Base-by-base conservation (phyloP, 371 early-diverging fungal species). In the Actinomucor elegans region DNA sequence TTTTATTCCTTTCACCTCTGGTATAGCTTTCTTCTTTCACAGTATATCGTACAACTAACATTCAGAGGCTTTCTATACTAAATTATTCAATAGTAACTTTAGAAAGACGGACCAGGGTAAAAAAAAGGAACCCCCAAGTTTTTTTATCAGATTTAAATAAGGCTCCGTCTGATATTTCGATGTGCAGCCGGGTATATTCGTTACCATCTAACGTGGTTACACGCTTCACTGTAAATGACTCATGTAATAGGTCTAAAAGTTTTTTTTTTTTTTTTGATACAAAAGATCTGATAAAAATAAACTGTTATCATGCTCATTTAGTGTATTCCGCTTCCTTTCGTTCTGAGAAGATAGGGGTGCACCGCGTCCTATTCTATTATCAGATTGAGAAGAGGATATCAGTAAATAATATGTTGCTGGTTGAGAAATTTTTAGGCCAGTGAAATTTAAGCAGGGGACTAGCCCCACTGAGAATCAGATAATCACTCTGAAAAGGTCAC, bases 401-500 rank as follows among this genome's bases (percentile, higher is more conserved):
- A n/a, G n/a, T n/a, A n/a, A n/a, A n/a, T n/a, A n/a, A n/a, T 40
- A 41, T 55, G 8, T 17, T 11, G 14, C 17, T 15, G 9, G 11
- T 29, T 33, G 2, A n/a, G 1, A 9, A 3, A 27, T 48, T 26
- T 23, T 34, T 40, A 26, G 36, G 33, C 23, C 34, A 48, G 35
- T 34, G 1, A 20, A 28, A 26, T 34, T 29, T 34, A 43, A 43
- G 35, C 52, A 52, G 33, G 52, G 50, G 32, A 21, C 57, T 47
- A 52, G 35, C 48, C 57, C 57, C 44, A n/a, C n/a, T n/a, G 52
- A 57, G 53, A 57, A 62, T 62, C 63, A 48, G 63, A 62, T 62
- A 62, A 62, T 62, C 54, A 56, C 42, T 42, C 23, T 36, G 31
- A 47, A 29, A 31, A 32, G 29, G 52, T 57, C 63, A 62, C 57